Evolutionary conservation across 2,329 filamentous ascomycete species (phyloP), one percentile per base, ranked within the genome.

Genomic region (Helminthosporium solani): DNA sequence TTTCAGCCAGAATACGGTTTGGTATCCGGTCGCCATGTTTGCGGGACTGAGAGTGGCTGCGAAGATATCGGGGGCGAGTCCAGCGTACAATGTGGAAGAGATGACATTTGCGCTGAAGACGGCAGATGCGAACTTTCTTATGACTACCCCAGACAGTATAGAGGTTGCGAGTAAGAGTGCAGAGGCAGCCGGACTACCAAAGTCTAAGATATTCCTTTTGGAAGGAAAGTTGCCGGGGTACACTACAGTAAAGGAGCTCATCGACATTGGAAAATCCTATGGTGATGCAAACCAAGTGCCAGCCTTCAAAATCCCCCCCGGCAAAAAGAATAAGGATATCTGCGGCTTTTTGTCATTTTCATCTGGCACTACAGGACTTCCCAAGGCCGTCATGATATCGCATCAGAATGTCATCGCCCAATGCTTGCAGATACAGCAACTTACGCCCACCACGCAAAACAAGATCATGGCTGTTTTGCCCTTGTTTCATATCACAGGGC

Each of bases 11-110:
- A 87, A 87, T 57, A 83, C 79, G 8, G 79, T 86, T 42, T 86
- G 82, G 82, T 86, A 85, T 56, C 83, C 83, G 0, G 78, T 85
- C 5, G 81, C 79, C 12, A 80, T 85, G 73, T 76, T 81, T 46
- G 77, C 78, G 0, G 76, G 77, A 2, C 70, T 82, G 7, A 74
- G 78, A 11, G 74, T 73, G 5, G 79, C 75, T 52, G 83, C 78
- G 7, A 75, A 81, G 23, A 79, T 85, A 1, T 81, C 77, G 2
- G 83, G 84, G 1, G 83, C 82, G 0, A 81, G 76, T 14, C 83
- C 84, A 0, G 83, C 82, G 0, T 87, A 86, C 64, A 85, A 81
- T 45, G 73, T 81, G 14, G 84, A 87, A 40, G 84, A 87, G 55
- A 85, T 87, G 80, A 78, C 76, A 1, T 85, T 85, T 63, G 82